A percentile compares a stretch with the other conserved stretches of the same genome.
Conservation (phyloP, 2,329 filamentous ascomycete species). For the Trichoderma sp. region DNA sequence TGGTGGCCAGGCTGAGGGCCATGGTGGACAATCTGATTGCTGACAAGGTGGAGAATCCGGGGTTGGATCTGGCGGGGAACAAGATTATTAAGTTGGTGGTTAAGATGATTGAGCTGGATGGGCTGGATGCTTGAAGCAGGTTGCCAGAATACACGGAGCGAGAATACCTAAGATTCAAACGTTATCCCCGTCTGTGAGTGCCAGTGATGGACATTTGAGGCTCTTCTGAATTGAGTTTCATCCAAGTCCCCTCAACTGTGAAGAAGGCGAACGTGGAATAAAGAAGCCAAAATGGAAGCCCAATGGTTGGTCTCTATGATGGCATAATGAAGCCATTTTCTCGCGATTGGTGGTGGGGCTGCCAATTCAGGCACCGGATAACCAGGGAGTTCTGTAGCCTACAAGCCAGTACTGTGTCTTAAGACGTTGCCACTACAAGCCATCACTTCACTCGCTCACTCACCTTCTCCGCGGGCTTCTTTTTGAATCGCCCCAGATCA, state of each 20-base stretch:
- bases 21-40: slow-evolving; percentile 86
- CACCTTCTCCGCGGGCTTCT: background rate
- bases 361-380: background rate
- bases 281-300: background rate
- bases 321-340: background rate
- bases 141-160: background rate
- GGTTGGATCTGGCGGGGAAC: slow-evolving; percentile 53
- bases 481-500: background rate
- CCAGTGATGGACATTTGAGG: background rate
- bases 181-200: background rate
- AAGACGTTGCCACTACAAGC: background rate
- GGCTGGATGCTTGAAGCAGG: slow-evolving; percentile 62
- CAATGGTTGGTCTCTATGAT: background rate
- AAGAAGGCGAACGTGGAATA: background rate
- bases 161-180: no score
- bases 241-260: background rate
- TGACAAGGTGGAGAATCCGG: slow-evolving; percentile 74
- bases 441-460: background rate
- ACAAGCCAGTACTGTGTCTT: background rate
- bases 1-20: slow-evolving; percentile 76
- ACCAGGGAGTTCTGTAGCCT: no score
- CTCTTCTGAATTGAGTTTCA: background rate
- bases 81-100: slow-evolving; percentile 76
- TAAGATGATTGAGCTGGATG: slow-evolving; percentile 84
- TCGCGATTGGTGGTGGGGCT: background rate